Conservation (phyloP, 192 early-diverging fungal genomes). For the Linnemannia zychae region DNA sequence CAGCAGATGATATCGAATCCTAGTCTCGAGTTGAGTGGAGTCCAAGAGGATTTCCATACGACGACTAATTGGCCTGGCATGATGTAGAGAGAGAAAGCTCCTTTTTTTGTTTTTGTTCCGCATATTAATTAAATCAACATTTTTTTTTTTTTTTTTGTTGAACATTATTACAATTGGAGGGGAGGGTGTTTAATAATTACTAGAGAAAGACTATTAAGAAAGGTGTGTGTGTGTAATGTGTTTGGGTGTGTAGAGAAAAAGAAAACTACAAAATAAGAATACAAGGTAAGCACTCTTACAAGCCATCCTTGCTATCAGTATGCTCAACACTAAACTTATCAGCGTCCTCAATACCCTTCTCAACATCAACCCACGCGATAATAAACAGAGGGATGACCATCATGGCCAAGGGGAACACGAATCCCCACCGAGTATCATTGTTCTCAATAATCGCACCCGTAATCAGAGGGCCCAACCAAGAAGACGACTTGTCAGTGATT, state of each 20-base stretch:
- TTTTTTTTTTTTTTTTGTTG: no score
- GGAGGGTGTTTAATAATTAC: no score
- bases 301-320: constrained; percentile 43
- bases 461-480: constrained; percentile 82
- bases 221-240: not conserved
- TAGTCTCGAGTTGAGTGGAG: constrained; percentile 27
- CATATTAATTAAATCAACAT: not conserved
- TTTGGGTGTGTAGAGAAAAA: no score
- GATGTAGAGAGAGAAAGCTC: constrained; percentile 21
- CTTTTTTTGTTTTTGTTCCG: not conserved
- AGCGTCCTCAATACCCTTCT: constrained; percentile 68
- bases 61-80: constrained; percentile 34
- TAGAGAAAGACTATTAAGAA: not conserved
- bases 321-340: constrained; percentile 50
- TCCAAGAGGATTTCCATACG: constrained; percentile 41
- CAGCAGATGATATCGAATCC: constrained; percentile 18
- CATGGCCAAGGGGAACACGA: constrained; percentile 66
- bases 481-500: constrained; percentile 77
- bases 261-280: not conserved
- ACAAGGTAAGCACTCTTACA: no score
- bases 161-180: no score
- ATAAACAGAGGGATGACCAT: constrained; percentile 67
- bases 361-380: constrained; percentile 67
- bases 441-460: constrained; percentile 74
- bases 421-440: constrained; percentile 68